phyloP scores from a whole-genome alignment of 345 rosid genomes.

The Schrenkiella parvula region DNA sequence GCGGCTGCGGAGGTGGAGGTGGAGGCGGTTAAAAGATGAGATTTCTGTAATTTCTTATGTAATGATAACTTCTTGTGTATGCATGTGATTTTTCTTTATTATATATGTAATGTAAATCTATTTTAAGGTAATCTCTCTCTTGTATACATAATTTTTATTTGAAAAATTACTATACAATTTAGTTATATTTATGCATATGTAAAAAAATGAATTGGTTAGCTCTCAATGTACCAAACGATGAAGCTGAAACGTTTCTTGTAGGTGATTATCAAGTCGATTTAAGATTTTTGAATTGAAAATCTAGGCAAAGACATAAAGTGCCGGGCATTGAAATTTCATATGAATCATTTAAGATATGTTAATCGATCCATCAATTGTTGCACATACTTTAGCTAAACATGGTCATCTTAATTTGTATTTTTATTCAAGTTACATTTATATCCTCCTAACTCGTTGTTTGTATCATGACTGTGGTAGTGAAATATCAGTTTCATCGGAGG shows the following conservation, averaged over 20 bases:
- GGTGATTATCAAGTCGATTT: no score
- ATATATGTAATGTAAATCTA: neutral
- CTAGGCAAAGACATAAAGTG: neutral
- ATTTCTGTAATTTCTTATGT: neutral
- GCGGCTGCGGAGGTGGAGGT: conserved; percentile 7
- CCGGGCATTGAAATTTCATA: neutral
- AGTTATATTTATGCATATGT: neutral
- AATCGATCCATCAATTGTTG: neutral
- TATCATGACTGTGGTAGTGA: no score
- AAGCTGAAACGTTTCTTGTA: no score
- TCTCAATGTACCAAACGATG: no score
- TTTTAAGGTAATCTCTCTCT: neutral
- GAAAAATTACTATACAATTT: neutral
- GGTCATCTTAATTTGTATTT: neutral
- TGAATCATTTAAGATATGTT: neutral
- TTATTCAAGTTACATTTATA: neutral
- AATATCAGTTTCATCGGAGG: no score
- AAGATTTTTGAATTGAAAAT: no score
- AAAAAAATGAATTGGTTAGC: neutral
- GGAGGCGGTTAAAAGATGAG: conserved; percentile 3
- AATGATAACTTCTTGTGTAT: neutral
- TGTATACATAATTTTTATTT: no score
- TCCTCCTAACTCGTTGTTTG: neutral
- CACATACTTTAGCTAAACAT: neutral
- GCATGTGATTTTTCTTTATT: neutral